Evolutionary conservation across 805 yeast species (phyloP).

Genomic region (Metschnikowia cubensis): DNA sequence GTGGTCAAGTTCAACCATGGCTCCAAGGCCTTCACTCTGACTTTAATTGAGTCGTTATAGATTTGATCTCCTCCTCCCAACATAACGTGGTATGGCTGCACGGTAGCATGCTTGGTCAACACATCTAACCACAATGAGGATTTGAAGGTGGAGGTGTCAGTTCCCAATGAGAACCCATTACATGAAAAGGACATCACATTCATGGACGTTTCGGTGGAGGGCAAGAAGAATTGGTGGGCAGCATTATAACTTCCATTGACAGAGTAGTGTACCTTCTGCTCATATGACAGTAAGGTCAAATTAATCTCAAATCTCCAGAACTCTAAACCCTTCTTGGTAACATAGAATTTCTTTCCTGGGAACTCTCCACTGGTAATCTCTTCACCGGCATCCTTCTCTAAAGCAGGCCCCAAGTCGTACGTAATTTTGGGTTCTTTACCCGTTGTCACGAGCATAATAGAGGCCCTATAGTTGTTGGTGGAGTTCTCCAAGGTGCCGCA

Average conservation of each 20-base stretch:
- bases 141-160: constrained; percentile 61
- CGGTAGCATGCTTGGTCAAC: constrained; percentile 52
- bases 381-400: constrained; percentile 4
- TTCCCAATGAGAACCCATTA: constrained; percentile 80
- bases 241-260: constrained; percentile 40
- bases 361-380: constrained; percentile 39
- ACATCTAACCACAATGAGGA: constrained; percentile 89
- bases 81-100: constrained; percentile 80
- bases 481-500: constrained; percentile 56
- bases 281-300: constrained; percentile 44
- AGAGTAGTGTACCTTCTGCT: constrained; percentile 61
- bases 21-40: constrained; percentile 48
- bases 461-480: constrained; percentile 56
- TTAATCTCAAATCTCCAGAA: constrained; percentile 68
- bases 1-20: constrained; percentile 61
- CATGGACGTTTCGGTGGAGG: constrained; percentile 63
- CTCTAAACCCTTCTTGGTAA: constrained; percentile 41
- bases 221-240: constrained; percentile 55
- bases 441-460: constrained; percentile 60
- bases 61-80: constrained; percentile 97
- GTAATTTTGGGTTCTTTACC: constrained; percentile 34
- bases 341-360: constrained; percentile 42
- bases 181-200: constrained; percentile 82
- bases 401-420: constrained; percentile 37
- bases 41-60: constrained; percentile 78